These are phyloP conservation scores for Flaveria brownii DNA, from an alignment of 129 eudicot species.

Conservation along the genomic window DNA sequence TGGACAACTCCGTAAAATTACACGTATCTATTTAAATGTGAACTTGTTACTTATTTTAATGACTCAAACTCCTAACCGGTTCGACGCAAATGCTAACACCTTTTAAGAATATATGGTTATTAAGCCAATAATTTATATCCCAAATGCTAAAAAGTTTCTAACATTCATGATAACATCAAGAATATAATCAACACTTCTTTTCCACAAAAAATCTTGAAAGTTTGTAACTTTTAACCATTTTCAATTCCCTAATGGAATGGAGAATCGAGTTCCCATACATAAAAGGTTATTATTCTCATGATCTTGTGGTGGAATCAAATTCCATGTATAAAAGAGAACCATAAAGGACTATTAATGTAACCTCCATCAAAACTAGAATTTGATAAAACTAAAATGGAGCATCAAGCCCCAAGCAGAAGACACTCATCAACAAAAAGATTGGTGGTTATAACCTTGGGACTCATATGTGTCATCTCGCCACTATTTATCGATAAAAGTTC, in stretches of 20 bases:
- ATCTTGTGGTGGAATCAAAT: conserved; percentile 31
- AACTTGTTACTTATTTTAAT: too few relatives aligned
- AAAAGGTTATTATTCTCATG: conserved; percentile 31
- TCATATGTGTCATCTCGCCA: conserved; percentile 74
- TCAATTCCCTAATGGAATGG: conserved; percentile 24
- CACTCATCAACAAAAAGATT: conserved; percentile 54
- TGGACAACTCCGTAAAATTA: too few relatives aligned
- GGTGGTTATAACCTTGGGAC: conserved; percentile 52
- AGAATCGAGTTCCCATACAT: conserved; percentile 33
- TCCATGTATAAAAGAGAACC: conserved; percentile 31
- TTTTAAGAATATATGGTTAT: too few relatives aligned
- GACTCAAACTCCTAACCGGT: too few relatives aligned
- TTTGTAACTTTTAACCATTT: not conserved
- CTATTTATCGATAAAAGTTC: conserved; percentile 57
- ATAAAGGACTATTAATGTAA: not conserved
- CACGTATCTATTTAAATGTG: too few relatives aligned
- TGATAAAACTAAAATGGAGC: conserved; percentile 44
- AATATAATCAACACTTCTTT: conserved; percentile 23
- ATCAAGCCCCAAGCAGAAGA: conserved; percentile 35
- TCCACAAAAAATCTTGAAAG: conserved; percentile 25
- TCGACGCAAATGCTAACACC: too few relatives aligned
- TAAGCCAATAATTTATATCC: too few relatives aligned
- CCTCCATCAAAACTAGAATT: not conserved
- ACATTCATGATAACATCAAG: not conserved
- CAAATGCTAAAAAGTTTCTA: not conserved